phyloP scores from a whole-genome alignment of 257 asterid species.

The Fraxinus anomala region DNA sequence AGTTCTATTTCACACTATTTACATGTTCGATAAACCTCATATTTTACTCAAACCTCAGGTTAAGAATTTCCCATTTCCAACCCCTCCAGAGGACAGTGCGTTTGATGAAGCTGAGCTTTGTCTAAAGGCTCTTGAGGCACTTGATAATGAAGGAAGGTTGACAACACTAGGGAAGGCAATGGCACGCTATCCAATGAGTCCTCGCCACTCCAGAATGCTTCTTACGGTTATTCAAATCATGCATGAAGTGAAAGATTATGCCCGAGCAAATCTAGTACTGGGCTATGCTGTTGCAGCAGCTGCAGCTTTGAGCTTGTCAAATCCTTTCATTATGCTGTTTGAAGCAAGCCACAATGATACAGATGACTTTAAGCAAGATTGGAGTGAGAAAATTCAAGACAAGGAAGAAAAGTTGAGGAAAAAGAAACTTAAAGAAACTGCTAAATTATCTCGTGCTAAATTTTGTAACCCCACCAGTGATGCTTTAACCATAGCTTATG shows the following conservation, averaged over 20 bases:
- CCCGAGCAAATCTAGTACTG: constrained; percentile 66
- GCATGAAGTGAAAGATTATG: constrained; percentile 39
- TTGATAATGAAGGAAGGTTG: constrained; percentile 69
- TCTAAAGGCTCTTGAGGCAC: constrained; percentile 86
- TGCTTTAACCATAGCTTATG: constrained; percentile 66
- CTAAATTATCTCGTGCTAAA: constrained; percentile 57
- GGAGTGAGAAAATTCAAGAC: constrained; percentile 31
- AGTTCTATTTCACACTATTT: background rate
- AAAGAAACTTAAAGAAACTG: constrained; percentile 68
- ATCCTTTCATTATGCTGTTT: constrained; percentile 57
- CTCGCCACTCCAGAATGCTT: constrained; percentile 98
- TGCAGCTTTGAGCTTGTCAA: constrained; percentile 83
- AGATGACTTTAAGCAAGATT: constrained; percentile 33
- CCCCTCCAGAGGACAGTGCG: constrained; percentile 78
- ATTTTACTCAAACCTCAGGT: constrained; percentile 53
- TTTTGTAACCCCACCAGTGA: constrained; percentile 79
- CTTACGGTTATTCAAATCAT: constrained; percentile 83
- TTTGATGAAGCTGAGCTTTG: constrained; percentile 83
- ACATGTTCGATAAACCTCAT: constrained; percentile 10
- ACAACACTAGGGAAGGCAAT: constrained; percentile 88
- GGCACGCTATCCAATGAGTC: constrained; percentile 95
- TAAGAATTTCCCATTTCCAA: constrained; percentile 89
- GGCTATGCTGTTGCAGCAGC: constrained; percentile 87
- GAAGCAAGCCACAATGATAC: constrained; percentile 44
- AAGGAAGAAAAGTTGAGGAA: constrained; percentile 57